Conservation (phyloP, 257 asterid genomes). For the Coffea canephora region DNA sequence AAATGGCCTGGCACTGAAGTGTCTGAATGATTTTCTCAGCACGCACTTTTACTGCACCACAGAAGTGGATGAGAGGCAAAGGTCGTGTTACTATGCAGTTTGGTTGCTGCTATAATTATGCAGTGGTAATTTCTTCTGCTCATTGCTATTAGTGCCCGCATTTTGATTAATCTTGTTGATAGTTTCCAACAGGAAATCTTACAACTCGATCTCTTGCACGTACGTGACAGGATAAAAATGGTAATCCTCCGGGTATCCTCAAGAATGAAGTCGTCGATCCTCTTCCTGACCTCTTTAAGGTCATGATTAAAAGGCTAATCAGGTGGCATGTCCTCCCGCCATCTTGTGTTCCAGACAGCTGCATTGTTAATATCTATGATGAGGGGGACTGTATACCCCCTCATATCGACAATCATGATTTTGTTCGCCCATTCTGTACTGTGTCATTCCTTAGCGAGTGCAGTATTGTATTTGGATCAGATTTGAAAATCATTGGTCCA, state of each 20-base stretch:
- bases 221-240: slow-evolving; percentile 38
- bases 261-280: slow-evolving; percentile 36
- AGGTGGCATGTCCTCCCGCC: slow-evolving; percentile 48
- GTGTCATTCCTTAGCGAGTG: slow-evolving; percentile 50
- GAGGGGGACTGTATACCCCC: slow-evolving; percentile 53
- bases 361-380: slow-evolving; percentile 43
- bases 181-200: neutral
- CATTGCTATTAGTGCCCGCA: neutral
- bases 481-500: slow-evolving; percentile 31
- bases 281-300: slow-evolving; percentile 39
- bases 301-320: slow-evolving; percentile 44
- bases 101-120: slow-evolving; percentile 49
- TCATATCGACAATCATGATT: slow-evolving; percentile 49
- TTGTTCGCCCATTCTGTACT: slow-evolving; percentile 43
- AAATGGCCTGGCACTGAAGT: slow-evolving; percentile 3
- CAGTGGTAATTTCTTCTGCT: slow-evolving; percentile 18
- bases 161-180: neutral
- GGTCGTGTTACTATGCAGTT: slow-evolving; percentile 49
- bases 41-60: slow-evolving; percentile 40
- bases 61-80: slow-evolving; percentile 49
- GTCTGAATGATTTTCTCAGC: slow-evolving; percentile 17
- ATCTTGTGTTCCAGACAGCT: slow-evolving; percentile 46
- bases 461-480: slow-evolving; percentile 37
- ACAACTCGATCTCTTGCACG: slow-evolving; percentile 1
- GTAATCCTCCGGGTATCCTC: slow-evolving; percentile 46